phyloP scores from a whole-genome alignment of 2,329 filamentous ascomycete species.

The Arthrobotrys pseudoclavata region DNA sequence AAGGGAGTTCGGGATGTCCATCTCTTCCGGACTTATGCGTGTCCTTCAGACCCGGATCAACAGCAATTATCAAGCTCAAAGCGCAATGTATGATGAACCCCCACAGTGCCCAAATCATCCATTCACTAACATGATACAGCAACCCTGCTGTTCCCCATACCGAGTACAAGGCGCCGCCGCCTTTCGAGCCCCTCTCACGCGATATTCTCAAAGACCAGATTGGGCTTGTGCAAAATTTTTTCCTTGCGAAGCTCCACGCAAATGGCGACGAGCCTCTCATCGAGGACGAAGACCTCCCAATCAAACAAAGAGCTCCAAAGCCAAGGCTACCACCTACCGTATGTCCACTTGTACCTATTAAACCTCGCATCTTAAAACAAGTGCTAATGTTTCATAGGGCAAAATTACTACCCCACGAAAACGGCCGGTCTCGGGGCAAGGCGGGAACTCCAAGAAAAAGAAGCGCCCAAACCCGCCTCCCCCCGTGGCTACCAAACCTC shows the following conservation, averaged over 20 bases:
- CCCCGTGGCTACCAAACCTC: constrained; percentile 68
- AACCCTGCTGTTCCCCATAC: constrained; percentile 74
- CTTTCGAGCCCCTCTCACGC: constrained; percentile 81
- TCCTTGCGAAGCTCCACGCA: constrained; percentile 86
- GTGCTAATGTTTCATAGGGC: constrained; percentile 70
- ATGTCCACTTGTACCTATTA: constrained; percentile 66
- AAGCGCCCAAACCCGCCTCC: constrained; percentile 79
- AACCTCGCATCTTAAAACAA: constrained; percentile 66
- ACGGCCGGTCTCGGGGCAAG: constrained; percentile 83
- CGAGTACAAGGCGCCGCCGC: constrained; percentile 77
- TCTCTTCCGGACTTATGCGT: constrained; percentile 91
- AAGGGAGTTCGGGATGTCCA: constrained; percentile 87
- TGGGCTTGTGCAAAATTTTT: constrained; percentile 90
- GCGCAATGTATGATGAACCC: constrained; percentile 69
- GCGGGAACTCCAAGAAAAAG: constrained; percentile 87
- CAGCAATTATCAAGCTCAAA: constrained; percentile 84
- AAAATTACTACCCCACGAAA: constrained; percentile 90
- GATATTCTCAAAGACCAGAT: constrained; percentile 85
- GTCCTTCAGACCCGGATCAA: constrained; percentile 91
- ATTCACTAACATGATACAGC: constrained; percentile 65
- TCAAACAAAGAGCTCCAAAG: constrained; percentile 83
- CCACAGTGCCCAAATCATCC: constrained; percentile 23
- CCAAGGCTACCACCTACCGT: constrained; percentile 72
- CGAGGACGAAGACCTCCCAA: constrained; percentile 93
- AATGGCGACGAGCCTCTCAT: constrained; percentile 85